A percentile compares a stretch with the other conserved stretches of the same genome.
These are phyloP conservation scores for Paraphaeosphaeria sporulosa DNA, from an alignment of 2,329 filamentous ascomycete genomes.

Conservation along the genomic window DNA sequence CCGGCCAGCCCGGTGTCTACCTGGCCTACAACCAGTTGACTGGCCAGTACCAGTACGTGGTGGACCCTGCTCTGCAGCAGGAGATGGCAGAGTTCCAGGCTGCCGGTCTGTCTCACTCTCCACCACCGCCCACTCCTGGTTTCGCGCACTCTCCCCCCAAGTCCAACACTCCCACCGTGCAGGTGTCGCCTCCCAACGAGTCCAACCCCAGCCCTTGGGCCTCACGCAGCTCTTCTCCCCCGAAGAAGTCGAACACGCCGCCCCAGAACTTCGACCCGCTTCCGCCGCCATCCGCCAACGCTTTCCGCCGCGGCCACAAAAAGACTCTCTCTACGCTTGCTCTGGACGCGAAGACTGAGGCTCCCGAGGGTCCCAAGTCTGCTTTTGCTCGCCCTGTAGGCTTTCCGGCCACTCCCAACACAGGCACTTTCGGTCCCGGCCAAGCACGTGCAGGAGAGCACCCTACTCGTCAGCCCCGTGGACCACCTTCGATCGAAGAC, in stretches of 20 bases:
- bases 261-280: conserved; percentile 75
- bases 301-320: conserved; percentile 93
- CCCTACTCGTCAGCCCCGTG: conserved; percentile 89
- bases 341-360: conserved; percentile 64
- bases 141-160: conserved; percentile 49
- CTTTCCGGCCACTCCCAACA: conserved; percentile 81
- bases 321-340: conserved; percentile 78
- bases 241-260: conserved; percentile 71
- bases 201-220: conserved; percentile 59
- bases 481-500: conserved; percentile 90
- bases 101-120: conserved; percentile 52
- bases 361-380: conserved; percentile 74
- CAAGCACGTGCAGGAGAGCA: conserved; percentile 94
- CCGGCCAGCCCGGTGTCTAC: conserved; percentile 78
- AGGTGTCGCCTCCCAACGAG: conserved; percentile 80
- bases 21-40: conserved; percentile 86
- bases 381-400: conserved; percentile 62
- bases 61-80: conserved; percentile 70
- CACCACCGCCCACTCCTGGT: conserved; percentile 55
- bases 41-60: conserved; percentile 81
- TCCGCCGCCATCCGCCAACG: conserved; percentile 86
- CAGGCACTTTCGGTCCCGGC: conserved; percentile 88
- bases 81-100: conserved; percentile 32
- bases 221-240: conserved; percentile 70
- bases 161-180: conserved; percentile 65